phyloP scores from a whole-genome alignment of 176 grass and related monocot species.

The Oryza longistaminata region DNA sequence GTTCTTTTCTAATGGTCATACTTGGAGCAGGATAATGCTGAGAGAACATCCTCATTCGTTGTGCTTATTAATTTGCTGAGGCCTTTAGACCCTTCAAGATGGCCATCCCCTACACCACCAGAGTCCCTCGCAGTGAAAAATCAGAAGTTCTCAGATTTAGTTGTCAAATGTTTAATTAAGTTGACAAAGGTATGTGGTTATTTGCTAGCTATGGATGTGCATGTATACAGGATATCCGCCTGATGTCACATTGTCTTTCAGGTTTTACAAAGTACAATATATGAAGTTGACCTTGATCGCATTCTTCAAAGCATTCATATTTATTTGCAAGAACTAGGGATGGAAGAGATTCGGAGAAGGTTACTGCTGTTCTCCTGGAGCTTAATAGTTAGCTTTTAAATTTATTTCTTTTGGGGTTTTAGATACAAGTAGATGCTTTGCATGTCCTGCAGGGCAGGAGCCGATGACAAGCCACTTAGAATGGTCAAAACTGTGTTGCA shows the following conservation, averaged over 20 bases:
- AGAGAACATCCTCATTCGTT: conserved; percentile 92
- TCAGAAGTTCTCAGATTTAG: conserved; percentile 97
- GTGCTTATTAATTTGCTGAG: conserved; percentile 90
- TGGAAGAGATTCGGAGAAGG: conserved; percentile 99
- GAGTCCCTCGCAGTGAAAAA: conserved; percentile 81
- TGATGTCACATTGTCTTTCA: conserved; percentile 42
- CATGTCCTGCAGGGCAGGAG: conserved; percentile 75
- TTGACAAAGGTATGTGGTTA: conserved; percentile 78
- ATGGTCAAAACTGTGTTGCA: conserved; percentile 99
- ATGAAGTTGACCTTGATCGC: conserved; percentile 91
- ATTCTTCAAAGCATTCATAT: conserved; percentile 99
- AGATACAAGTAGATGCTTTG: conserved; percentile 26
- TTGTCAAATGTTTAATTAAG: conserved; percentile 99
- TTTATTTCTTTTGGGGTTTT: conserved; percentile 9
- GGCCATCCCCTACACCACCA: conserved; percentile 61
- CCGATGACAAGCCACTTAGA: conserved; percentile 96
- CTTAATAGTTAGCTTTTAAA: conserved; percentile 18
- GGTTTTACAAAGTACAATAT: conserved; percentile 95
- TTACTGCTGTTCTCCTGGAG: conserved; percentile 23
- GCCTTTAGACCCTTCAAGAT: conserved; percentile 87
- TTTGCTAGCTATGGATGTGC: neutral
- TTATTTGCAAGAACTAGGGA: conserved; percentile 96
- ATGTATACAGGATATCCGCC: neutral
- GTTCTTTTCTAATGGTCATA: conserved; percentile 30
- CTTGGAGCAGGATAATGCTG: conserved; percentile 90